phyloP scores from a whole-genome alignment of 2,329 filamentous ascomycete genomes.

The Hypomyces rosellus region DNA sequence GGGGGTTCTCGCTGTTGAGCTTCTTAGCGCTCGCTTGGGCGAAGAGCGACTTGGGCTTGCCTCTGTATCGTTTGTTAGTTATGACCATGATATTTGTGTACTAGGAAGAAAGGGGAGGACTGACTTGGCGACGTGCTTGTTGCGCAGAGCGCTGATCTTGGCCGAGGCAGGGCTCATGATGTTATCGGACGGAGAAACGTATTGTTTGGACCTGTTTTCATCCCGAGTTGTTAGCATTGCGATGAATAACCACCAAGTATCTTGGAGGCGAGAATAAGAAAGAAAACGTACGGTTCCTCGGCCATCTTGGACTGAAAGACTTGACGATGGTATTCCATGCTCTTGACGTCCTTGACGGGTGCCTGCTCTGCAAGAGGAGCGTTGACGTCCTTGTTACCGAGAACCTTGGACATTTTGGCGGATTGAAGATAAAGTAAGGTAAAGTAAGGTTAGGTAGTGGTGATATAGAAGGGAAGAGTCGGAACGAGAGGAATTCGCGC shows the following conservation, averaged over 20 bases:
- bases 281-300: conserved; percentile 58
- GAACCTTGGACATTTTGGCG: conserved; percentile 56
- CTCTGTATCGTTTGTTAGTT: conserved; percentile 33
- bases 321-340: conserved; percentile 73
- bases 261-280: no score
- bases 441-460: background rate
- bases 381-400: conserved; percentile 63
- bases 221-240: background rate
- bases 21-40: conserved; percentile 60
- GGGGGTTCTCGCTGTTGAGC: conserved; percentile 42
- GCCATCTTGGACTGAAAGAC: conserved; percentile 67
- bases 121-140: conserved; percentile 73
- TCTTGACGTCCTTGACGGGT: conserved; percentile 47
- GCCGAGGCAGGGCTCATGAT: conserved; percentile 83
- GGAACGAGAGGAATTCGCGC: no score
- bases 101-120: conserved; percentile 23
- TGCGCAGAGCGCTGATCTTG: conserved; percentile 75
- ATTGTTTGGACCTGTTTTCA: conserved; percentile 41
- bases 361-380: conserved; percentile 33
- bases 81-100: background rate
- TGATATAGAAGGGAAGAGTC: no score
- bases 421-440: background rate
- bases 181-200: conserved; percentile 79
- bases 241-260: no score
- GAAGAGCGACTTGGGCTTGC: conserved; percentile 63